Evolutionary conservation across 108 stramenopile species (phyloP), one percentile per base, ranked within the genome.

Genomic region (Discostella pseudostelligera): DNA sequence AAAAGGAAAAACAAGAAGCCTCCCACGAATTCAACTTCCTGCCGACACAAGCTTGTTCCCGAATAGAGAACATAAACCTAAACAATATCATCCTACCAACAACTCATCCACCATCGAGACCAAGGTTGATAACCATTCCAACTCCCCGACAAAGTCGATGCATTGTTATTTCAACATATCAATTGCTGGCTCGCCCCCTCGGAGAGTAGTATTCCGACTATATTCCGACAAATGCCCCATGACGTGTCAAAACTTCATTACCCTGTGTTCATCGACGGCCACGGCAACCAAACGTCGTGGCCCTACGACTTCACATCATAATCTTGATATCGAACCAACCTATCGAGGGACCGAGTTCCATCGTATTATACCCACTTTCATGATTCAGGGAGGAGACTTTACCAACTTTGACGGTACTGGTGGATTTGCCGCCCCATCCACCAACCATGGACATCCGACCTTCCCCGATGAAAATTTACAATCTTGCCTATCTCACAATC

Each of bases 311-410:
- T 32, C 32, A 32, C 32, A 3, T 32, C 32, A n/a, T 32, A 32
- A 32, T 32, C 32, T 32, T 32, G 32, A 32, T 4, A 4, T 32
- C 32, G 5, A 5, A 32, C 81, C 81, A 39, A 83, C 86, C 26
- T 89, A 87, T 69, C 69, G 82, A 56, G 78, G 85, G 9, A 78
- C 75, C 29, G 56, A 63, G 48, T 91, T 94, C 75, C 93, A 94
- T 62, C 80, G 93, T 14, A 76, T 94, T 42, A 78, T 94, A 28
- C 89, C 90, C 10, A 64, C 81, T 43, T 92, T 92, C 58, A 85
- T 99, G 96, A 79, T 96, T 50, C 96, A 97, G 65, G 86, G 84
- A 4, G 79, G 93, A 22, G 96, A 97, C 76, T 93, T 94, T 78
- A 92, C 90, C 0, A 90, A 87, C 7, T 85, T 88, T 43, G 67